phyloP scores from a whole-genome alignment of 345 rosid genomes.

The Eucalyptus tenuipes region DNA sequence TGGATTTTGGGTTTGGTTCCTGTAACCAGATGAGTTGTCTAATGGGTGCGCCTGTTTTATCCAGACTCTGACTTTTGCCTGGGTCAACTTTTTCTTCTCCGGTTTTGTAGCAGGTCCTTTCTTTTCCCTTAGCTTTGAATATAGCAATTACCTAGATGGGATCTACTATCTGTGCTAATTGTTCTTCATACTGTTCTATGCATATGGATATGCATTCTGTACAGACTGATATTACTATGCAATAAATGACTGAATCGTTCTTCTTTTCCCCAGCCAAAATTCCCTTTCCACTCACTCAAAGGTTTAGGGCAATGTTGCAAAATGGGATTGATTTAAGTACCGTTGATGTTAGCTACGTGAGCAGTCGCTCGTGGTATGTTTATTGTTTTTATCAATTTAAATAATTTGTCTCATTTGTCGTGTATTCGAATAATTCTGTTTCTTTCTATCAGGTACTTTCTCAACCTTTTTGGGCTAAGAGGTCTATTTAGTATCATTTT shows the following conservation, averaged over 20 bases:
- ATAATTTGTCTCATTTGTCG: not conserved
- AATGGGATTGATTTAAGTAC: conserved; percentile 99
- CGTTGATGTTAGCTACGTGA: conserved; percentile 97
- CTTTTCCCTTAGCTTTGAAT: not conserved
- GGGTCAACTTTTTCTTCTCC: conserved; percentile 99
- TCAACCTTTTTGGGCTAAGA: conserved; percentile 93
- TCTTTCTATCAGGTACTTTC: conserved; percentile 61
- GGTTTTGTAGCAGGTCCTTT: conserved; percentile 94
- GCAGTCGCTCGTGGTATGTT: conserved; percentile 93
- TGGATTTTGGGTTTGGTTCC: not conserved
- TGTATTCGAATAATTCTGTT: not conserved
- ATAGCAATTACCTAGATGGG: not conserved
- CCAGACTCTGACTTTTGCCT: conserved; percentile 96
- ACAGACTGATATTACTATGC: not conserved
- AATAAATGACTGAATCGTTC: not conserved
- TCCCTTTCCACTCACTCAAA: conserved; percentile 95
- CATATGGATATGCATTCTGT: not conserved
- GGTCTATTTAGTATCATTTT: conserved; percentile 95
- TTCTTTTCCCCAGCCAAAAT: conserved; percentile 60
- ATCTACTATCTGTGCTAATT: not conserved
- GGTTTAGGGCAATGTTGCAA: conserved; percentile 98
- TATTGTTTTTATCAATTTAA: not conserved
- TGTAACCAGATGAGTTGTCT: not conserved
- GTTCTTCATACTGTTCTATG: not conserved
- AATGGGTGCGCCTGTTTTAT: not conserved